Percentiles rank a stretch among this genome's conserved stretches.
Conservation (phyloP, 495 filamentous ascomycete species). For the Aspergillus hancockii region DNA sequence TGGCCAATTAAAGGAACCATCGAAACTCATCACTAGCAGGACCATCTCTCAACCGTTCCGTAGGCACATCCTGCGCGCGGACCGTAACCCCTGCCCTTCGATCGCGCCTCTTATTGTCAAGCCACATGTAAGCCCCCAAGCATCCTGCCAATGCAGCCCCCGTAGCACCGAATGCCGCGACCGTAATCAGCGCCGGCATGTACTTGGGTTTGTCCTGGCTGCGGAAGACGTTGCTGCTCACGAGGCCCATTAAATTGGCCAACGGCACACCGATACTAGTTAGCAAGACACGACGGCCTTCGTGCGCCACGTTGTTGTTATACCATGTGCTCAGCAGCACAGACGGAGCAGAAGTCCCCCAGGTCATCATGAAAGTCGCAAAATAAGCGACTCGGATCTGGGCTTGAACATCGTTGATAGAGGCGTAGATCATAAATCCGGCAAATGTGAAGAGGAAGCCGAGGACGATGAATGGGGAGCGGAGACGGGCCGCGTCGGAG, state of each 20-base stretch:
- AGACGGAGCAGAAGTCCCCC: slow-evolving; percentile 59
- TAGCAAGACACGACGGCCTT: slow-evolving; percentile 67
- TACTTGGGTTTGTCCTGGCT: slow-evolving; percentile 71
- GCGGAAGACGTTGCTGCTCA: slow-evolving; percentile 74
- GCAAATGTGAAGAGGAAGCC: slow-evolving; percentile 73
- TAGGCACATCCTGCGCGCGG: slow-evolving; percentile 66
- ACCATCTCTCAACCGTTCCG: slow-evolving; percentile 67
- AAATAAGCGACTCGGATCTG: slow-evolving; percentile 70
- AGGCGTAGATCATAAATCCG: slow-evolving; percentile 74
- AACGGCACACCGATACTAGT: slow-evolving; percentile 74
- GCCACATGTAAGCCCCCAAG: slow-evolving; percentile 68
- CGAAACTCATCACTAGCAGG: slow-evolving; percentile 64
- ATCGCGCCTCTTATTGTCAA: slow-evolving; percentile 69
- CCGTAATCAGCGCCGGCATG: slow-evolving; percentile 70
- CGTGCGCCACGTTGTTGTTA: slow-evolving; percentile 80
- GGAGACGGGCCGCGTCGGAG: slow-evolving; percentile 63
- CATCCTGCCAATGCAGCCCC: slow-evolving; percentile 58
- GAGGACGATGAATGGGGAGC: slow-evolving; percentile 72
- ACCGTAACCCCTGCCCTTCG: slow-evolving; percentile 58
- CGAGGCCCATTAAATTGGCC: slow-evolving; percentile 81
- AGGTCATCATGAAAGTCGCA: slow-evolving; percentile 81
- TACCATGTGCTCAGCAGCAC: slow-evolving; percentile 63
- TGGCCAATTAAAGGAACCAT: slow-evolving; percentile 58
- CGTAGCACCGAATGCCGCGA: slow-evolving; percentile 68
- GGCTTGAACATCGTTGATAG: slow-evolving; percentile 59